Conservation (phyloP, 2,329 filamentous ascomycete genomes). For the Colletotrichum karsti region DNA sequence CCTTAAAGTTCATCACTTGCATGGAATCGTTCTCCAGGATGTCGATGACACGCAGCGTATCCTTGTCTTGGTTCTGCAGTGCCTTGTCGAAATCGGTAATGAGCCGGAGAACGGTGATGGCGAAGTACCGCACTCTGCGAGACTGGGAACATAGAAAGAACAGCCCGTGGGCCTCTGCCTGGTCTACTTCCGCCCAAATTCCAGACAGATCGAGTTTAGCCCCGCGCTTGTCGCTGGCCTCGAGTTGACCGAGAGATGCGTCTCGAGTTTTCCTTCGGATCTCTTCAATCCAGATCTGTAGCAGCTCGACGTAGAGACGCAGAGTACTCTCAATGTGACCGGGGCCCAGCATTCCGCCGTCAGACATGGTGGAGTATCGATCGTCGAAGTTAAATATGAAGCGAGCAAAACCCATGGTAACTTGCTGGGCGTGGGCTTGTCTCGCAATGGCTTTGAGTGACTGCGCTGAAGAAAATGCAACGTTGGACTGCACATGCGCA, state of each 20-base stretch:
- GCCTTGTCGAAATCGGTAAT: conserved; percentile 94
- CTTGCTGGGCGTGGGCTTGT: conserved; percentile 92
- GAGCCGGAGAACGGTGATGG: conserved; percentile 89
- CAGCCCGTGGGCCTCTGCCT: conserved; percentile 93
- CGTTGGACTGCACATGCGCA: conserved; percentile 91
- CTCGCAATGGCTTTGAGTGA: conserved; percentile 95
- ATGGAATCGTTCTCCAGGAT: conserved; percentile 91
- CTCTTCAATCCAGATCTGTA: conserved; percentile 98
- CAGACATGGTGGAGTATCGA: conserved; percentile 96
- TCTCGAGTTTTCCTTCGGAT: conserved; percentile 87
- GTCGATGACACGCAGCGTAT: conserved; percentile 81
- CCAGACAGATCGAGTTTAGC: conserved; percentile 86
- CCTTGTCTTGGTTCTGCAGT: conserved; percentile 71
- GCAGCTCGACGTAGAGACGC: conserved; percentile 88
- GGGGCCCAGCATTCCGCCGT: conserved; percentile 93
- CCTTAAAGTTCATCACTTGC: conserved; percentile 89
- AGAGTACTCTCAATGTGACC: conserved; percentile 95
- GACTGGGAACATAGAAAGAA: conserved; percentile 99
- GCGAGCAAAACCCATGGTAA: conserved; percentile 93
- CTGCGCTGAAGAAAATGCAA: conserved; percentile 89
- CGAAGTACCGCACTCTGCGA: conserved; percentile 85
- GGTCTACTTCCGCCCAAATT: conserved; percentile 92
- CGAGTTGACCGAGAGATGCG: conserved; percentile 70
- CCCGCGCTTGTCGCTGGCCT: conserved; percentile 76
- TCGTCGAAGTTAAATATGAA: conserved; percentile 99